These are phyloP conservation scores for Trichoderma koningiopsis DNA, from an alignment of 2,329 filamentous ascomycete species.

Conservation along the genomic window DNA sequence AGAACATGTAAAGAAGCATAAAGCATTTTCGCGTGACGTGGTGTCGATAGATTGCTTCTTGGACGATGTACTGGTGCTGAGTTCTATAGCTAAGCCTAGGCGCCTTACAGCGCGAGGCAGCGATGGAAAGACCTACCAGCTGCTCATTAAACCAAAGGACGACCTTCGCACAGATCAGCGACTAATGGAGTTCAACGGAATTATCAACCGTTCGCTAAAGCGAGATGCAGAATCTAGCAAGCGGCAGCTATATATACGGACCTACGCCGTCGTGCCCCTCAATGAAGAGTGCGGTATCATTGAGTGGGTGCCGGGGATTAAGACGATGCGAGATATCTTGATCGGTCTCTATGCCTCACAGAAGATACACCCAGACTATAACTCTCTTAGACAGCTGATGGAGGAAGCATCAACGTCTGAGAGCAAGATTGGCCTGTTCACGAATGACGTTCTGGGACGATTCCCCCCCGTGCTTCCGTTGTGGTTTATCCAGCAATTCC, in stretches of 20 bases:
- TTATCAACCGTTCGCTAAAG: conserved; percentile 95
- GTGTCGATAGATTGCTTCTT: conserved; percentile 79
- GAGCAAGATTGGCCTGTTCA: conserved; percentile 70
- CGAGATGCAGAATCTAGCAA: conserved; percentile 88
- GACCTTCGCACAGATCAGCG: conserved; percentile 96
- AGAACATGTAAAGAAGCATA: conserved; percentile 74
- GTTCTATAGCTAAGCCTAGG: conserved; percentile 88
- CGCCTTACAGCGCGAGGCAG: conserved; percentile 86
- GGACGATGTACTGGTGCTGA: conserved; percentile 87
- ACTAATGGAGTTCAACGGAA: conserved; percentile 98
- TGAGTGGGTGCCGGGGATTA: conserved; percentile 97
- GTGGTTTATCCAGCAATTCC: conserved; percentile 96
- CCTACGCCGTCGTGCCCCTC: conserved; percentile 92
- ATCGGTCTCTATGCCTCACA: conserved; percentile 75
- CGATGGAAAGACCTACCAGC: conserved; percentile 83
- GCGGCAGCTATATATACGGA: conserved; percentile 91
- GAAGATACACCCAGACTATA: conserved; percentile 70
- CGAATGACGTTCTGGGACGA: conserved; percentile 60
- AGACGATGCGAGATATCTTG: conserved; percentile 89
- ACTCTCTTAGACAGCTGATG: conserved; percentile 63
- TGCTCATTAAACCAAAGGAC: conserved; percentile 97
- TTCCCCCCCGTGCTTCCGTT: conserved; percentile 85
- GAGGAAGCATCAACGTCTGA: conserved; percentile 62
- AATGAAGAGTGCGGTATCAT: conserved; percentile 98
- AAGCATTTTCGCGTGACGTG: conserved; percentile 83